These are phyloP conservation scores for Cairneyella variabilis DNA, from an alignment of 495 filamentous ascomycete genomes.

Conservation along the genomic window DNA sequence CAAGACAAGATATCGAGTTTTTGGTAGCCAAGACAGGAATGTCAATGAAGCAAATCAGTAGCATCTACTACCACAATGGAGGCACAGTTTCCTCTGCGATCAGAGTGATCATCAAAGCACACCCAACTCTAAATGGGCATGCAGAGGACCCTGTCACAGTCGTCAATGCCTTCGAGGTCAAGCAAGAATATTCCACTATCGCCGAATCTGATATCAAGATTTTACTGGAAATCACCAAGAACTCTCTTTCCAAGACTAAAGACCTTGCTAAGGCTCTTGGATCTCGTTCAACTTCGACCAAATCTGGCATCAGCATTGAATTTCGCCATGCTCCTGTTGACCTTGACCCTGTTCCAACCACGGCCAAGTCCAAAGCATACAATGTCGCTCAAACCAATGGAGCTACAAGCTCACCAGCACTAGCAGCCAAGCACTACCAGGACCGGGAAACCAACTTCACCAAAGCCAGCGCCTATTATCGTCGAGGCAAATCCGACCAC, in stretches of 20 bases:
- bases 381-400: constrained; percentile 3
- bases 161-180: constrained; percentile 50
- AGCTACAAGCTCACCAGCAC: constrained; percentile 8
- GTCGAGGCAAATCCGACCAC: constrained; percentile 58
- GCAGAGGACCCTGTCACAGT: constrained; percentile 38
- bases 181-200: constrained; percentile 47
- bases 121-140: constrained; percentile 27
- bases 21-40: constrained; percentile 48
- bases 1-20: constrained; percentile 55
- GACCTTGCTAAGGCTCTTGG: constrained; percentile 51
- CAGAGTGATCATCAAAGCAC: constrained; percentile 39
- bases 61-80: constrained; percentile 58
- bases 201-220: constrained; percentile 39
- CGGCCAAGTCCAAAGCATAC: constrained; percentile 13
- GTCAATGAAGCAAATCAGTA: constrained; percentile 46
- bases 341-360: constrained; percentile 6
- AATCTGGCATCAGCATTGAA: constrained; percentile 30
- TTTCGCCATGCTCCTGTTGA: constrained; percentile 33
- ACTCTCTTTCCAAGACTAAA: constrained; percentile 50
- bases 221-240: constrained; percentile 51
- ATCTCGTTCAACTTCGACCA: not conserved
- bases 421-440: constrained; percentile 11
- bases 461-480: constrained; percentile 59
- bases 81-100: constrained; percentile 57
- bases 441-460: constrained; percentile 43